A percentile compares a stretch with the other conserved stretches of the same genome.
These are phyloP conservation scores for Kuraishia hungarica DNA, from an alignment of 805 yeast genomes.

Conservation along the genomic window DNA sequence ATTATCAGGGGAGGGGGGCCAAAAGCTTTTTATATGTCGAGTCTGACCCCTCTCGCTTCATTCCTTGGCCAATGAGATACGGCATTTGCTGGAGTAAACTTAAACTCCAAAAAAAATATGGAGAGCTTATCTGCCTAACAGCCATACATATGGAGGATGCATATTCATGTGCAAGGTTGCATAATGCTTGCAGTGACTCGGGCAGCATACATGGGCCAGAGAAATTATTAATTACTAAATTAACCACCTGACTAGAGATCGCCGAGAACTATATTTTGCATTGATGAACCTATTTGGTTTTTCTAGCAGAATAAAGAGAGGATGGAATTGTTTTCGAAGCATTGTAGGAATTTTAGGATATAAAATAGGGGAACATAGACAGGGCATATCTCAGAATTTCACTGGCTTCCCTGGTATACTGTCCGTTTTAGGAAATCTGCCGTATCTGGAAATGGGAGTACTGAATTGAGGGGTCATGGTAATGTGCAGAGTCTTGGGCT, in stretches of 20 bases:
- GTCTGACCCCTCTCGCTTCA: neutral
- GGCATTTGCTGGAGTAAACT: neutral
- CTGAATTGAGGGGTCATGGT: neutral
- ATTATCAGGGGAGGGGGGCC: neutral
- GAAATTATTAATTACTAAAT: too few relatives aligned
- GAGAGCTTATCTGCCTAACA: neutral
- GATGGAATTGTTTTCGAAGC: too few relatives aligned
- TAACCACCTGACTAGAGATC: too few relatives aligned
- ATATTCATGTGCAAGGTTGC: neutral
- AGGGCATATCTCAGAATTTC: neutral
- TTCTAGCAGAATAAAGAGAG: too few relatives aligned
- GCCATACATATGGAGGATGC: neutral
- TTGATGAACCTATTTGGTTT: too few relatives aligned
- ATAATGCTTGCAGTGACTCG: neutral
- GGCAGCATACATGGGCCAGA: neutral
- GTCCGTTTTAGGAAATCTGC: neutral
- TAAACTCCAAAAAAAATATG: too few relatives aligned
- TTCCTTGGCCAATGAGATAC: neutral
- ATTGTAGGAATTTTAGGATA: too few relatives aligned
- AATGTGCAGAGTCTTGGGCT: neutral
- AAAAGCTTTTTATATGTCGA: neutral
- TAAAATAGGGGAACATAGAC: too few relatives aligned
- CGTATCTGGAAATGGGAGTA: neutral
- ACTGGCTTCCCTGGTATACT: neutral
- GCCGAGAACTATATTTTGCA: neutral